A percentile compares a stretch with the other conserved stretches of the same genome.
These are phyloP conservation scores for Scheffersomyces stipitis DNA, from an alignment of 805 yeast species.

Conservation along the genomic window DNA sequence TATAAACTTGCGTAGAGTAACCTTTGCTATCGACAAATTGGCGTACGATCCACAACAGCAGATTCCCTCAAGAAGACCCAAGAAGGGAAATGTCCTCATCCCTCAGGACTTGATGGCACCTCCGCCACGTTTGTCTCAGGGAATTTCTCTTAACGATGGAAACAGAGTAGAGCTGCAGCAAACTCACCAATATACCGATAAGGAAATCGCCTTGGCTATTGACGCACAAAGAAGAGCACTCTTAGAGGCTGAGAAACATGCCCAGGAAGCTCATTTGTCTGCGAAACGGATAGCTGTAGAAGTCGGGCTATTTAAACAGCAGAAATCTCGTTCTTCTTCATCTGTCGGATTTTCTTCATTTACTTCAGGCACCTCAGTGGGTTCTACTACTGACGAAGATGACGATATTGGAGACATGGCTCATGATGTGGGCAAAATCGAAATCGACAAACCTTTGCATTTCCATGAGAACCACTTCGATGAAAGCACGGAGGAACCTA, in stretches of 20 bases:
- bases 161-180: slow-evolving; percentile 16
- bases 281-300: slow-evolving; percentile 72
- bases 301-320: slow-evolving; percentile 42
- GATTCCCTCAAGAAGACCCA: slow-evolving; percentile 57
- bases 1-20: slow-evolving; percentile 57
- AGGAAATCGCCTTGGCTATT: slow-evolving; percentile 55
- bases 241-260: slow-evolving; percentile 67
- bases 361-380: not conserved
- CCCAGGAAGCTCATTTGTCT: slow-evolving; percentile 71
- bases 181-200: slow-evolving; percentile 36
- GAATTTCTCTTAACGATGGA: slow-evolving; percentile 53
- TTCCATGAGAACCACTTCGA: slow-evolving; percentile 54
- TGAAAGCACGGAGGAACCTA: slow-evolving; percentile 18
- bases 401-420: slow-evolving; percentile 6
- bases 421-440: slow-evolving; percentile 25
- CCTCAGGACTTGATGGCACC: slow-evolving; percentile 69
- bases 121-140: slow-evolving; percentile 64
- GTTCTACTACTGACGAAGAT: slow-evolving; percentile 7
- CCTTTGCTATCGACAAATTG: slow-evolving; percentile 74
- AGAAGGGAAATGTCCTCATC: slow-evolving; percentile 49
- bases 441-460: slow-evolving; percentile 74
- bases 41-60: slow-evolving; percentile 64
- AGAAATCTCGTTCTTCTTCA: not conserved
- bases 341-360: not conserved
- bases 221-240: slow-evolving; percentile 56